Conservation (phyloP, 2,329 filamentous ascomycete genomes). For the Colletotrichum tamarilloi region DNA sequence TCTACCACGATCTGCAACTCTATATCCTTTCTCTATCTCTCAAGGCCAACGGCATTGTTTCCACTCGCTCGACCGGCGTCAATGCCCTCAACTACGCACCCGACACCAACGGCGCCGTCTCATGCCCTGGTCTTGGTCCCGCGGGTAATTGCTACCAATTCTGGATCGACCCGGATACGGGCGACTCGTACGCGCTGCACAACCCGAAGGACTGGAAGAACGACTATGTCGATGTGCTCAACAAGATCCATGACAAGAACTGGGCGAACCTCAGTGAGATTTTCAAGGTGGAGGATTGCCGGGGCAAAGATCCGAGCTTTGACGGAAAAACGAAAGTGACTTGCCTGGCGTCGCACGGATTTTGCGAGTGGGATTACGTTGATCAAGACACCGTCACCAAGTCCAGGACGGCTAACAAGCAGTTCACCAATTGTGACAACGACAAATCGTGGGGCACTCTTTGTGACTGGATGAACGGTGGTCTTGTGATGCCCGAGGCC, state of each 20-base stretch:
- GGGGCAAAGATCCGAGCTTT: conserved; percentile 38
- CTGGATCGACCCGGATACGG: conserved; percentile 38
- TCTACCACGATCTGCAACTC: conserved; percentile 39
- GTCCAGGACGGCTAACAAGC: conserved; percentile 14
- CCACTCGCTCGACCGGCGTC: conserved; percentile 37
- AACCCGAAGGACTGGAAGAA: conserved; percentile 39
- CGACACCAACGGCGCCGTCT: conserved; percentile 25
- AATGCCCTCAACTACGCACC: conserved; percentile 38
- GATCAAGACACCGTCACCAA: background rate
- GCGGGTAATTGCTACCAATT: conserved; percentile 38
- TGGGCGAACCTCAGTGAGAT: conserved; percentile 41
- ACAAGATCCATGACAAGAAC: conserved; percentile 38
- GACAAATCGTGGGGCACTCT: conserved; percentile 37
- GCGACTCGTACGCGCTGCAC: conserved; percentile 40
- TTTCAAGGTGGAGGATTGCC: conserved; percentile 41
- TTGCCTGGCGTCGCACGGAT: conserved; percentile 40
- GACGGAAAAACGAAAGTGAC: conserved; percentile 37
- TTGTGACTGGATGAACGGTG: conserved; percentile 37
- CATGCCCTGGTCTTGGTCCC: conserved; percentile 24
- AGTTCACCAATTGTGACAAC: conserved; percentile 40
- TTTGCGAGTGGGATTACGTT: conserved; percentile 39
- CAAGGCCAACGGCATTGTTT: conserved; percentile 39
- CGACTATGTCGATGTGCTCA: conserved; percentile 38
- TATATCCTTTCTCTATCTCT: conserved; percentile 39
- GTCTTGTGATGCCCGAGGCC: conserved; percentile 39